phyloP scores from a whole-genome alignment of 192 early-diverging fungal genomes.

The Glomus cerebriforme region DNA sequence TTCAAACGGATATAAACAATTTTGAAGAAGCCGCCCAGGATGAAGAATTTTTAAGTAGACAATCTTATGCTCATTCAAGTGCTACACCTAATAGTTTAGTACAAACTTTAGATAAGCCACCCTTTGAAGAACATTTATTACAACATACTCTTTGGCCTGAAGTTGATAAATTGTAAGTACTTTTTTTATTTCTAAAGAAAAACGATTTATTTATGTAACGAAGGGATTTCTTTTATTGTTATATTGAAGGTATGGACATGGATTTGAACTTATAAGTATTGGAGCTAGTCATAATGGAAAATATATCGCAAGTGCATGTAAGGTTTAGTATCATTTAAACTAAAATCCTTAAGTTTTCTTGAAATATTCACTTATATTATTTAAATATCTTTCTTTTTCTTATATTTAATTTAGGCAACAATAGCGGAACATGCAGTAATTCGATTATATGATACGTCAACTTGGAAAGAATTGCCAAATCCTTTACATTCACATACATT shows the following conservation, averaged over 20 bases:
- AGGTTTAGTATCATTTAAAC: slow-evolving; percentile 43
- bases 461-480: slow-evolving; percentile 65
- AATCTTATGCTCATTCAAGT: slow-evolving; percentile 57
- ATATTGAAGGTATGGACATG: slow-evolving; percentile 76
- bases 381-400: neutral
- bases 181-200: neutral
- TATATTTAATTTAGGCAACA: slow-evolving; percentile 48
- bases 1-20: slow-evolving; percentile 50
- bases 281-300: slow-evolving; percentile 71
- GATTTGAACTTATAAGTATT: slow-evolving; percentile 84
- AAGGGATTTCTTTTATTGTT: neutral
- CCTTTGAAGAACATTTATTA: slow-evolving; percentile 87
- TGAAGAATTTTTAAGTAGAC: slow-evolving; percentile 59
- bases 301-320: slow-evolving; percentile 75
- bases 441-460: slow-evolving; percentile 67
- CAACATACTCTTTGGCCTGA: slow-evolving; percentile 97
- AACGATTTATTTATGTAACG: neutral
- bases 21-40: slow-evolving; percentile 54
- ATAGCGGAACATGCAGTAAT: slow-evolving; percentile 74
- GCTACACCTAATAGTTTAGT: slow-evolving; percentile 46
- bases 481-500: slow-evolving; percentile 72
- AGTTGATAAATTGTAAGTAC: slow-evolving; percentile 79
- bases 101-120: slow-evolving; percentile 61
- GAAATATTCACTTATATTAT: neutral
- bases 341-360: neutral